A percentile compares a stretch with the other conserved stretches of the same genome.
These are phyloP conservation scores for Kwoniella newhampshirensis DNA, from an alignment of 768 basidiomycete species.

Conservation along the genomic window DNA sequence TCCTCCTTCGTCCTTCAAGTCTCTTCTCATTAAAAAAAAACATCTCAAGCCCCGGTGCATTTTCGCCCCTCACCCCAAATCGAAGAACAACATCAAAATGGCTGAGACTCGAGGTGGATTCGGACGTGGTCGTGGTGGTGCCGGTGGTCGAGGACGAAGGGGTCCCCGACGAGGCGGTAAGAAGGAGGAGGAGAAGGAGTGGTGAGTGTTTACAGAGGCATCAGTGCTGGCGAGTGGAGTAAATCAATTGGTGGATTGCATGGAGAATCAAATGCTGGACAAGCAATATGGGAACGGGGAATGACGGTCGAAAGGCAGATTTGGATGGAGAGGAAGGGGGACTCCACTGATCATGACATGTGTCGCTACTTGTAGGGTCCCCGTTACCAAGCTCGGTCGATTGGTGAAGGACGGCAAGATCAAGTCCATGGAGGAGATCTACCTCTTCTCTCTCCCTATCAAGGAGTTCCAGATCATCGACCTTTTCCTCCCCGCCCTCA, in stretches of 20 bases:
- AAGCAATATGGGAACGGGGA: not conserved
- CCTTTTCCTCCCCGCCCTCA: conserved; percentile 97
- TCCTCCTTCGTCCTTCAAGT: conserved; percentile 20
- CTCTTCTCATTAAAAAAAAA: not conserved
- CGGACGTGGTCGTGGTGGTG: conserved; percentile 66
- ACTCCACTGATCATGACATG: too few relatives aligned
- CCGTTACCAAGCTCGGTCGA: conserved; percentile 98
- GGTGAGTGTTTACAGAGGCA: conserved; percentile 60
- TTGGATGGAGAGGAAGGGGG: too few relatives aligned
- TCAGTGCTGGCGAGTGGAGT: too few relatives aligned
- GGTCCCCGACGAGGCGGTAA: conserved; percentile 91
- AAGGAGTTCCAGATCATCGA: conserved; percentile 99
- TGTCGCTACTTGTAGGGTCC: conserved; percentile 68
- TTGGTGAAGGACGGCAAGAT: conserved; percentile 99
- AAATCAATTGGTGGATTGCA: too few relatives aligned
- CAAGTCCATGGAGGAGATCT: conserved; percentile 99
- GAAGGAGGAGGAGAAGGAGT: conserved; percentile 99
- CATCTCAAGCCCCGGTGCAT: conserved; percentile 10
- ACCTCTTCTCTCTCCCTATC: conserved; percentile 99
- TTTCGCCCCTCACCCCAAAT: conserved; percentile 10
- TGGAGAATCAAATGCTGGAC: too few relatives aligned
- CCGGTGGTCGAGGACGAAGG: conserved; percentile 63
- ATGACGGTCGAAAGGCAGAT: not conserved
- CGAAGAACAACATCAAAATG: conserved; percentile 36
- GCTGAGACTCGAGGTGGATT: conserved; percentile 74